These are phyloP conservation scores for Monosporascus ibericus DNA, from an alignment of 2,329 filamentous ascomycete species.

Conservation along the genomic window DNA sequence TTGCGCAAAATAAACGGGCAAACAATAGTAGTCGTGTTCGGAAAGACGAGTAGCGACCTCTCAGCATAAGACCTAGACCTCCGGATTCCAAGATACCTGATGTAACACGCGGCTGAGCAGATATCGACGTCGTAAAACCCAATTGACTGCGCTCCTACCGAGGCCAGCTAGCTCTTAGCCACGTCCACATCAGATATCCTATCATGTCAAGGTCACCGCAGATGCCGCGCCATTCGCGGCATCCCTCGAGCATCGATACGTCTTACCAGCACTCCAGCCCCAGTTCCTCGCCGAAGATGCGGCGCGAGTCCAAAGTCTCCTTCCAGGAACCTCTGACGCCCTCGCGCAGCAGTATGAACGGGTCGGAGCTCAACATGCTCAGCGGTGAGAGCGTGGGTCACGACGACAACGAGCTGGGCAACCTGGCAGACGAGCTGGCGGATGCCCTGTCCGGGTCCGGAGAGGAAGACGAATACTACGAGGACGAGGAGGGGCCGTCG, in stretches of 20 bases:
- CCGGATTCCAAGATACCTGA: background rate
- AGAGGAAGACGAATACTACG: constrained; percentile 48
- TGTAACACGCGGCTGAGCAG: background rate
- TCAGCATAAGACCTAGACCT: too few relatives aligned
- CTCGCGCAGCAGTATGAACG: constrained; percentile 39
- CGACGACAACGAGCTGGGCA: constrained; percentile 59
- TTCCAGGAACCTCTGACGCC: constrained; percentile 44
- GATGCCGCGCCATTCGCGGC: constrained; percentile 54
- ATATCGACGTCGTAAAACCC: too few relatives aligned
- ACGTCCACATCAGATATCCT: background rate
- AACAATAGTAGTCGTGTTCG: too few relatives aligned
- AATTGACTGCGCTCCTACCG: too few relatives aligned
- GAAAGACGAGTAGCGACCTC: too few relatives aligned
- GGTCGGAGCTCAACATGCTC: constrained; percentile 43
- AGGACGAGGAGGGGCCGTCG: constrained; percentile 31
- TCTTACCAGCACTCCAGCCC: constrained; percentile 30
- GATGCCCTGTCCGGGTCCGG: constrained; percentile 64
- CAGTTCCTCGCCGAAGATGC: constrained; percentile 37
- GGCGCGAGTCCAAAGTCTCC: constrained; percentile 46
- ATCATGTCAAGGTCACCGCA: constrained; percentile 43
- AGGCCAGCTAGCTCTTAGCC: too few relatives aligned
- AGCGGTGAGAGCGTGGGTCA: constrained; percentile 33
- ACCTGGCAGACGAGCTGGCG: constrained; percentile 74
- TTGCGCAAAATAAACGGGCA: too few relatives aligned
- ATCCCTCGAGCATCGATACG: constrained; percentile 47